phyloP scores from a whole-genome alignment of 345 rosid genomes.

The Pistacia vera region DNA sequence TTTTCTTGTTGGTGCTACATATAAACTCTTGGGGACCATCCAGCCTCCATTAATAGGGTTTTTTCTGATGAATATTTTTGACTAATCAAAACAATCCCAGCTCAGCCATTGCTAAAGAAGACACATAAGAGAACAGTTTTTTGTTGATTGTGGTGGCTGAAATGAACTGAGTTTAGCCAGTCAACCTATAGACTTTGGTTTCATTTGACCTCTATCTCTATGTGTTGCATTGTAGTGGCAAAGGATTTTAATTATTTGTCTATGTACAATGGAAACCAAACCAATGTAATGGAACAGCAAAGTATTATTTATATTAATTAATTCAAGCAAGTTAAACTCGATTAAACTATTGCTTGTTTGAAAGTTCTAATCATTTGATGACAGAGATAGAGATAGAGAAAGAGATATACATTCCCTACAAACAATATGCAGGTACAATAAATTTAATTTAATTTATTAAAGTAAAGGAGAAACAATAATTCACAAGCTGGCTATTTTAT shows the following conservation, averaged over 20 bases:
- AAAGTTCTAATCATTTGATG: constrained; percentile 21
- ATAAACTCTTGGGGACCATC: constrained; percentile 4
- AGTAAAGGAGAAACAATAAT: background rate
- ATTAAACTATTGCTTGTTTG: background rate
- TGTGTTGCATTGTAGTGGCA: too few species aligned
- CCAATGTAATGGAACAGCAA: background rate
- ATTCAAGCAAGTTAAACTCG: background rate
- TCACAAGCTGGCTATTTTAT: too few species aligned
- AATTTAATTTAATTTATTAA: background rate
- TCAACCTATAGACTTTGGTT: constrained; percentile 2
- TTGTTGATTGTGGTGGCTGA: too few species aligned
- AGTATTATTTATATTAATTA: too few species aligned
- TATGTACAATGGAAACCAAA: too few species aligned
- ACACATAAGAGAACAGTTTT: background rate
- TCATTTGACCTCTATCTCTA: background rate
- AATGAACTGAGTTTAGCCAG: background rate
- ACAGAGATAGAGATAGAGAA: constrained; percentile 11
- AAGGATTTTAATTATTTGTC: too few species aligned
- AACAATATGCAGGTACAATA: background rate
- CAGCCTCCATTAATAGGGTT: background rate
- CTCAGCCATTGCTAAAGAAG: constrained; percentile 7
- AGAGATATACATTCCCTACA: constrained; percentile 7
- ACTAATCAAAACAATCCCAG: constrained; percentile 9
- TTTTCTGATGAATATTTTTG: background rate
- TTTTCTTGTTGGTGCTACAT: background rate